Evolutionary conservation across 2,329 filamentous ascomycete genomes (phyloP).

Genomic region (Trichoderma oligosporum): DNA sequence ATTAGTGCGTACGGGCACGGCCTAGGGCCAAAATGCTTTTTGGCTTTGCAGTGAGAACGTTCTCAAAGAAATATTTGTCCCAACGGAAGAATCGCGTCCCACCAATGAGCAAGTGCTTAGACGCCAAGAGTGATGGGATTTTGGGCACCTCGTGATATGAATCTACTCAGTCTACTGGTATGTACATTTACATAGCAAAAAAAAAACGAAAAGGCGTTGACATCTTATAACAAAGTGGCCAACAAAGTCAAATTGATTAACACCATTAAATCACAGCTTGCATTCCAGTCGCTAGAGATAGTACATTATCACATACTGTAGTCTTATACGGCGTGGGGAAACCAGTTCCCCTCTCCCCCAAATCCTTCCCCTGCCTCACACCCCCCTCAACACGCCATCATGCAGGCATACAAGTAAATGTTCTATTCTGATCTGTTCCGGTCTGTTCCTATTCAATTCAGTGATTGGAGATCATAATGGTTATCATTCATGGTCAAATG

Average conservation of each 20-base stretch:
- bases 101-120: neutral
- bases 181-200: too few relatives aligned
- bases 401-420: neutral
- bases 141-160: conserved; percentile 1
- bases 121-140: neutral
- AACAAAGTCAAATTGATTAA: neutral
- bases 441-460: too few relatives aligned
- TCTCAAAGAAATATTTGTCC: neutral
- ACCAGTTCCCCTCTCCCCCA: neutral
- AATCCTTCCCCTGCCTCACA: too few relatives aligned
- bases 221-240: neutral
- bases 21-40: neutral
- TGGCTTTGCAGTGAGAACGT: neutral
- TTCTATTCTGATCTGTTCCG: too few relatives aligned
- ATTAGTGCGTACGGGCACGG: neutral
- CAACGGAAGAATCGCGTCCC: conserved; percentile 16
- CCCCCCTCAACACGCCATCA: neutral
- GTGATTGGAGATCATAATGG: neutral
- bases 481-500: neutral
- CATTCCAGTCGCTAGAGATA: too few relatives aligned
- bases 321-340: too few relatives aligned
- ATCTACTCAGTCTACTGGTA: too few relatives aligned
- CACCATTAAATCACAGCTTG: neutral
- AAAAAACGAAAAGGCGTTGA: too few relatives aligned
- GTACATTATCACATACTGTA: too few relatives aligned